These are phyloP conservation scores for Keqinozyma sinolaborantium DNA, from an alignment of 1,139 yeast genomes.

Conservation along the genomic window DNA sequence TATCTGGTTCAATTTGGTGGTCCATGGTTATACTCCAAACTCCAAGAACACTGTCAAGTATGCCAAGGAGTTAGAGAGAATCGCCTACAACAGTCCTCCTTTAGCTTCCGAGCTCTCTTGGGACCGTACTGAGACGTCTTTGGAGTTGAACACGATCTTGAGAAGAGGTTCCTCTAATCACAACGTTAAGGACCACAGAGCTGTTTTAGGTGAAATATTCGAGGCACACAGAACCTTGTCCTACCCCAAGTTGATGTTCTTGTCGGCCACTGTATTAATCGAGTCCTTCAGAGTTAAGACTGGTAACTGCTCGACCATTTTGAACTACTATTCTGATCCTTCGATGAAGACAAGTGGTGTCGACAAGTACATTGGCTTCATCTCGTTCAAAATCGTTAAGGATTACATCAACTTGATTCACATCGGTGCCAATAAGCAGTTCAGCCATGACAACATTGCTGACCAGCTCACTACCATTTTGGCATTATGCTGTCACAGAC, in stretches of 20 bases:
- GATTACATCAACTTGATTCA: constrained; percentile 50
- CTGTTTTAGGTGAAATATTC: constrained; percentile 47
- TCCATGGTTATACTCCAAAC: constrained; percentile 76
- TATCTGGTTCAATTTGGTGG: constrained; percentile 91
- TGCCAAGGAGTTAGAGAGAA: constrained; percentile 51
- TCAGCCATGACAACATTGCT: constrained; percentile 61
- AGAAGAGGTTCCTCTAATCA: constrained; percentile 87
- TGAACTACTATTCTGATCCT: constrained; percentile 83
- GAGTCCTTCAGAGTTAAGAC: constrained; percentile 76
- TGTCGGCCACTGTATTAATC: constrained; percentile 75
- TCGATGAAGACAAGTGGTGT: constrained; percentile 70
- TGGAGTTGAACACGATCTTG: constrained; percentile 87
- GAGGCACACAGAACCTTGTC: constrained; percentile 58
- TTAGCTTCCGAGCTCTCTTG: constrained; percentile 85
- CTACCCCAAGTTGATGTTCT: constrained; percentile 80
- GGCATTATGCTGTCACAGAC: constrained; percentile 73
- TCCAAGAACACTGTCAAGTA: constrained; percentile 53
- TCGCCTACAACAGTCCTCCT: constrained; percentile 90
- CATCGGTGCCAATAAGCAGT: constrained; percentile 47
- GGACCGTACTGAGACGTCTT: constrained; percentile 84
- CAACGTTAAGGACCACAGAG: constrained; percentile 74
- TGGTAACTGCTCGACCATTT: constrained; percentile 75
- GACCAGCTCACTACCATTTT: constrained; percentile 68
- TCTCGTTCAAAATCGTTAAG: constrained; percentile 58
- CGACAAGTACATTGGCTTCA: constrained; percentile 64